Percentiles rank a stretch among this genome's conserved stretches.
Evolutionary conservation across 768 basidiomycete genomes (phyloP).

Genomic region (Tricholoma bakamatsutake): DNA sequence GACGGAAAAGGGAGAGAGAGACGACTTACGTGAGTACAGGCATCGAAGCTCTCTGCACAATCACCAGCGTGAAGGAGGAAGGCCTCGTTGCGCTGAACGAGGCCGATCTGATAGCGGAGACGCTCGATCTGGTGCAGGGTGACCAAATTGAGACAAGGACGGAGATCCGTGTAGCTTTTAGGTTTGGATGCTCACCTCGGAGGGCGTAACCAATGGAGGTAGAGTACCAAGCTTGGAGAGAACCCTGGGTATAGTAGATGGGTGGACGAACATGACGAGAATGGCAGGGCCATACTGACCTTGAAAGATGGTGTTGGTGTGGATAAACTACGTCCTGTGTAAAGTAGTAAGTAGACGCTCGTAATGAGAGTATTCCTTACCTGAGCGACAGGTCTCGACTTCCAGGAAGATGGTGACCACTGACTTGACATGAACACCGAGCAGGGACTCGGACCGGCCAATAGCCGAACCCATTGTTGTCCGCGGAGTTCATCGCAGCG

Average conservation of each 20-base stretch:
- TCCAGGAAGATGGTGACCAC: slow-evolving; percentile 84
- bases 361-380: no score
- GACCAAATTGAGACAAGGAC: slow-evolving; percentile 10
- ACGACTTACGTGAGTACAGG: slow-evolving; percentile 71
- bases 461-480: no score
- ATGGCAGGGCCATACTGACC: slow-evolving; percentile 28
- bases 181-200: slow-evolving; percentile 59
- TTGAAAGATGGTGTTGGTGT: slow-evolving; percentile 52
- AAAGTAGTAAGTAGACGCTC: no score
- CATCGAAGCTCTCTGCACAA: slow-evolving; percentile 94
- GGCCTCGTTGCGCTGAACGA: slow-evolving; percentile 81
- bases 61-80: slow-evolving; percentile 97
- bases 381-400: slow-evolving; percentile 69
- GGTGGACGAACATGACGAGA: slow-evolving; percentile 3
- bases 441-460: no score
- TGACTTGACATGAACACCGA: slow-evolving; percentile 3
- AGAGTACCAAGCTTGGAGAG: slow-evolving; percentile 70
- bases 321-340: slow-evolving; percentile 74
- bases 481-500: no score
- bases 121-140: slow-evolving; percentile 62
- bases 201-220: slow-evolving; percentile 88
- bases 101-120: slow-evolving; percentile 70
- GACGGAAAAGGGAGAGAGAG: slow-evolving; percentile 2
- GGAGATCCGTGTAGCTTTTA: slow-evolving; percentile 23
- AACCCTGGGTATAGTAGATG: slow-evolving; percentile 40